phyloP scores from a whole-genome alignment of 495 filamentous ascomycete species.

The Penicillium pancosmium region DNA sequence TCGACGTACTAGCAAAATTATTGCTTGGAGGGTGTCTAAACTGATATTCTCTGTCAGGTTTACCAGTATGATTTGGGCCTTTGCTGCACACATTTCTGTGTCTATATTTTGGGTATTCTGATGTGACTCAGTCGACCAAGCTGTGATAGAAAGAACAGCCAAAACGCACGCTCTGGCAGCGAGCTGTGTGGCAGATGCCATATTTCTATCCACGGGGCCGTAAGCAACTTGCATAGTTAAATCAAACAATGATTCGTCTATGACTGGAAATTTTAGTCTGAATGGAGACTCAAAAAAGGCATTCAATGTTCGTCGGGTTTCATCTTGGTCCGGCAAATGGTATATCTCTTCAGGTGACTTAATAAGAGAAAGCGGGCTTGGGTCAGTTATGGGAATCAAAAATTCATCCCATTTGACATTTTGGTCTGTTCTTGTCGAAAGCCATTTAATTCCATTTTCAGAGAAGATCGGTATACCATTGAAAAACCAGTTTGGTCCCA shows the following conservation, averaged over 20 bases:
- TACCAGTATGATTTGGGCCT: constrained; percentile 12
- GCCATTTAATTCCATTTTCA: constrained; percentile 16
- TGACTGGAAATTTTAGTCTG: constrained; percentile 10
- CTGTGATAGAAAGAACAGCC: constrained; percentile 12
- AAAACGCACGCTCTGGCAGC: constrained; percentile 18
- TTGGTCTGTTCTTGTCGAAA: constrained; percentile 21
- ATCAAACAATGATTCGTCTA: constrained; percentile 12
- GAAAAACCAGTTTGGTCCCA: constrained; percentile 26
- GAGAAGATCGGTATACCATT: constrained; percentile 22
- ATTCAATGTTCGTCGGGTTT: constrained; percentile 2
- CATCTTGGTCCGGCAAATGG: constrained; percentile 16
- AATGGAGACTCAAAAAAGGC: constrained; percentile 12
- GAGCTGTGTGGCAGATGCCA: constrained; percentile 4
- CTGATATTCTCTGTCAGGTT: constrained; percentile 2
- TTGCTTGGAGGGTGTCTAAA: constrained; percentile 15
- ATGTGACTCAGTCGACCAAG: not conserved
- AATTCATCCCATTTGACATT: constrained; percentile 11
- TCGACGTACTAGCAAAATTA: constrained; percentile 17
- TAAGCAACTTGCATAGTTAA: constrained; percentile 18
- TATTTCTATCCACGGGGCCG: not conserved
- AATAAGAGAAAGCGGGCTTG: not conserved
- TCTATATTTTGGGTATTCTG: constrained; percentile 6
- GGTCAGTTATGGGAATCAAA: constrained; percentile 2
- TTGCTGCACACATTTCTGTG: constrained; percentile 7
- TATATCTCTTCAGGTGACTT: constrained; percentile 7